phyloP scores from a whole-genome alignment of 371 early-diverging fungal species.

The Mucor velutinosus region DNA sequence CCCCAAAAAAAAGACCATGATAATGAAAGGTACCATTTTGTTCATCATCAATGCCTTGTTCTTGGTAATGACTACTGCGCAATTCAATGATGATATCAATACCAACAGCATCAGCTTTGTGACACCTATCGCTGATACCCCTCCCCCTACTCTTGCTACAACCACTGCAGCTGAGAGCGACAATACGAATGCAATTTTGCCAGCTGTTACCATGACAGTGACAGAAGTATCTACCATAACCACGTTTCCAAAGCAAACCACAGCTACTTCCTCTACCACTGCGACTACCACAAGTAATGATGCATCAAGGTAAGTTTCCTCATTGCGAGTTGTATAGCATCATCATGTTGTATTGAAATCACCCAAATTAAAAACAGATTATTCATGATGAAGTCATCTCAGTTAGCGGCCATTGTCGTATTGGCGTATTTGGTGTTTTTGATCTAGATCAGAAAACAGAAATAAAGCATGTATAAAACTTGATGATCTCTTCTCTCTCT shows the following conservation, averaged over 20 bases:
- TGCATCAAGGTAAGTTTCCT: neutral
- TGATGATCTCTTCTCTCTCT: neutral
- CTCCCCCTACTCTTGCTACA: neutral
- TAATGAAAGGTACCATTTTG: neutral
- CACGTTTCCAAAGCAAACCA: neutral
- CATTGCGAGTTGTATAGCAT: neutral
- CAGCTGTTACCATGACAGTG: neutral
- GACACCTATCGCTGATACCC: neutral
- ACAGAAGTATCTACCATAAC: neutral
- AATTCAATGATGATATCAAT: neutral
- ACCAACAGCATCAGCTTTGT: neutral
- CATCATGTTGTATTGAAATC: neutral
- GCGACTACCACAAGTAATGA: slow-evolving; percentile 2
- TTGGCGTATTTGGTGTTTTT: slow-evolving; percentile 7
- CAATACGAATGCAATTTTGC: neutral
- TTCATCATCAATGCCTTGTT: neutral
- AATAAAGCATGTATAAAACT: neutral
- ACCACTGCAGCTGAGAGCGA: neutral
- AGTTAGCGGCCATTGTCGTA: neutral
- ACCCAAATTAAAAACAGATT: neutral
- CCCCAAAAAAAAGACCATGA: neutral
- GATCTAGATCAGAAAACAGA: neutral
- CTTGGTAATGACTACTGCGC: neutral
- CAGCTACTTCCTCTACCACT: neutral
- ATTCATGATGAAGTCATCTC: slow-evolving; percentile 11